Conservation (phyloP, 352 stramenopile genomes). For the Phytophthora pini region DNA sequence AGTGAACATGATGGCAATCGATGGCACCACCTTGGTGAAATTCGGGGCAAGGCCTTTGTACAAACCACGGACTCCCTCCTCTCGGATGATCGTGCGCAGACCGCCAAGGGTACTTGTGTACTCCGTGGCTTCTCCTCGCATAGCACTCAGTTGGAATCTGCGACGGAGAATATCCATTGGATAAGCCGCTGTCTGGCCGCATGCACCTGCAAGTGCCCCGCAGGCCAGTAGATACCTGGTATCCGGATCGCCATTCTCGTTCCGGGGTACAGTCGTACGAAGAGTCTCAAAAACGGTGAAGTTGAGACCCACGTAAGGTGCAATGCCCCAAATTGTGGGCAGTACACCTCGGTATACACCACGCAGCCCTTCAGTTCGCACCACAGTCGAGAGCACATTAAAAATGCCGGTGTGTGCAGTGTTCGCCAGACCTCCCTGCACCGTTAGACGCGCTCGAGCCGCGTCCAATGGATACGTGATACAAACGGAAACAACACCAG, state of each 20-base stretch:
- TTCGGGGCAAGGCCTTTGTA: slow-evolving; percentile 78
- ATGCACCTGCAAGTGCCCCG: slow-evolving; percentile 69
- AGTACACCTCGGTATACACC: slow-evolving; percentile 69
- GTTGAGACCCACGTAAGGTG: slow-evolving; percentile 79
- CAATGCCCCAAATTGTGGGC: slow-evolving; percentile 72
- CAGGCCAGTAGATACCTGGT: slow-evolving; percentile 63
- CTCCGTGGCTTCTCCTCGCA: slow-evolving; percentile 34
- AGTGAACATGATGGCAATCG: slow-evolving; percentile 85
- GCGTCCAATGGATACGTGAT: slow-evolving; percentile 81
- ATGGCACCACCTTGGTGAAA: slow-evolving; percentile 82
- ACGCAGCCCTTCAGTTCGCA: slow-evolving; percentile 59
- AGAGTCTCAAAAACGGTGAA: slow-evolving; percentile 83
- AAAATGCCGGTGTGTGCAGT: slow-evolving; percentile 73
- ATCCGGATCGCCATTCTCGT: slow-evolving; percentile 57
- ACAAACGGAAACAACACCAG: slow-evolving; percentile 72
- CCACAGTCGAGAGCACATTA: slow-evolving; percentile 58
- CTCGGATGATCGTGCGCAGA: slow-evolving; percentile 50
- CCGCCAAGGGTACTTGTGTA: slow-evolving; percentile 66
- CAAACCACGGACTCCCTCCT: slow-evolving; percentile 63
- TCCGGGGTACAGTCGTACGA: slow-evolving; percentile 47
- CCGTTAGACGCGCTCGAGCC: slow-evolving; percentile 72
- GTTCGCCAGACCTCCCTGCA: slow-evolving; percentile 65
- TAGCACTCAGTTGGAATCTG: slow-evolving; percentile 70
- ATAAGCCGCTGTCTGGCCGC: slow-evolving; percentile 75
- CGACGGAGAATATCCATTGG: slow-evolving; percentile 80